Base-by-base conservation (phyloP, 176 grass and related monocot genomes). In the Musa schizocarpa region DNA sequence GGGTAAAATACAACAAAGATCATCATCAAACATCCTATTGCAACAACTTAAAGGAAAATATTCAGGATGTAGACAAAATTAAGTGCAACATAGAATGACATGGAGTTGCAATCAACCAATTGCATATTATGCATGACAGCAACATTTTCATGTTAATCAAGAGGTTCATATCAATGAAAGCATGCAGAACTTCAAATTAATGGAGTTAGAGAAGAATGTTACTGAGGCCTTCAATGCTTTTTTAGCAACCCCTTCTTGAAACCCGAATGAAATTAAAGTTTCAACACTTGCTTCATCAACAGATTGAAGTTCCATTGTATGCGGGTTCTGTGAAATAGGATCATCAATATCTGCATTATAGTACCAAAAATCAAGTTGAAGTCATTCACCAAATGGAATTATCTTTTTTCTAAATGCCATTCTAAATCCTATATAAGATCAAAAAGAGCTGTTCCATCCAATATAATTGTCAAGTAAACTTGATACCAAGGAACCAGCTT, bases 201-300 rank as follows among this genome's bases (percentile, higher is more conserved):
- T 50, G 2, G 29, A 79, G 17, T 50, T n/a, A 65, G 21, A 74
- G 34, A 12, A 55, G 11, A 84, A 72, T 87, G 84, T 89, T 91
- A 99, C 95, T 68, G 90, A 99, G 80, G 90, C 84, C 84, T 89
- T 93, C 76, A 99, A 74, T 29, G 95, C 95, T 74, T 87, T 94
- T 73, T 81, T 87, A 27, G 88, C 90, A 80, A 94, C 79, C 20
- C 89, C 95, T 79, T 94, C 95, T 19, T 87, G 86, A 79, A 99
- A 99, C 54, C 95, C 90, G 34, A 99, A 99, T 19, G 95, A 91
- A 78, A 91, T 43, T 23, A 99, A 86, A 77, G 95, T 99, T 63
- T 91, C 85, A 74, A 99, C 78, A 63, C 88, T 94, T 69, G 88
- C 71, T 89, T 99, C 88, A 82, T 99, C 88, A 86, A 99, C 81